Evolutionary conservation across 441 rosid genomes (phyloP).

Genomic region (Eutrema salsugineum): DNA sequence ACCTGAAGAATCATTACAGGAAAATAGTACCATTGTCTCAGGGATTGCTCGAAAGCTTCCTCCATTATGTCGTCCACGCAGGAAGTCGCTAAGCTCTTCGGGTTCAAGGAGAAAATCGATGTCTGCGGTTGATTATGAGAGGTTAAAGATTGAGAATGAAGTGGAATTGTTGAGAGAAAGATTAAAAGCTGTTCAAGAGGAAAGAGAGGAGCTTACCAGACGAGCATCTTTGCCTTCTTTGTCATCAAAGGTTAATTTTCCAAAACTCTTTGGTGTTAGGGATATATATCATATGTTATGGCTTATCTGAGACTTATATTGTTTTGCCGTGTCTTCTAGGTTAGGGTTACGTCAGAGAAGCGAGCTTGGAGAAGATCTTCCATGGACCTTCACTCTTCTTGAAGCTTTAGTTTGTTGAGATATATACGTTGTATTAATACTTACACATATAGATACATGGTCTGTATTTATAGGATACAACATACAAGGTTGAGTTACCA

Average conservation of each 20-base stretch:
- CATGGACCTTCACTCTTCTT: conserved; percentile 32
- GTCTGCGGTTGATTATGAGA: conserved; percentile 76
- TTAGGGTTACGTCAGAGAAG: conserved; percentile 41
- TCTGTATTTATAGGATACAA: not conserved
- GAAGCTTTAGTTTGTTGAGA: not conserved
- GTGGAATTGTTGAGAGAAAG: conserved; percentile 72
- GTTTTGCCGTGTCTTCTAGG: conserved; percentile 29
- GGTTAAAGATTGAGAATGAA: conserved; percentile 71
- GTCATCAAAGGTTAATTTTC: conserved; percentile 47
- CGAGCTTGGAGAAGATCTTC: conserved; percentile 38
- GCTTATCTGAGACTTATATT: not conserved
- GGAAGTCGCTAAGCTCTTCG: conserved; percentile 31
- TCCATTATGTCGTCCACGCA: conserved; percentile 34
- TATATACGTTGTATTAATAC: not conserved
- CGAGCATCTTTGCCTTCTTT: conserved; percentile 52
- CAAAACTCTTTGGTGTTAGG: not conserved
- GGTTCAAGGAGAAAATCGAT: conserved; percentile 65
- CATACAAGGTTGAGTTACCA: not conserved
- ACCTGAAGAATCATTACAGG: conserved; percentile 16
- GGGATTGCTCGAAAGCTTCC: conserved; percentile 50
- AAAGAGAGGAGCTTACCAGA: conserved; percentile 57
- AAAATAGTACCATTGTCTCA: conserved; percentile 40
- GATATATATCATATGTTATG: not conserved
- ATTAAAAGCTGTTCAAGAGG: conserved; percentile 56
- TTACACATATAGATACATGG: not conserved